phyloP scores from a whole-genome alignment of 345 rosid species.

The Populus tremula region DNA sequence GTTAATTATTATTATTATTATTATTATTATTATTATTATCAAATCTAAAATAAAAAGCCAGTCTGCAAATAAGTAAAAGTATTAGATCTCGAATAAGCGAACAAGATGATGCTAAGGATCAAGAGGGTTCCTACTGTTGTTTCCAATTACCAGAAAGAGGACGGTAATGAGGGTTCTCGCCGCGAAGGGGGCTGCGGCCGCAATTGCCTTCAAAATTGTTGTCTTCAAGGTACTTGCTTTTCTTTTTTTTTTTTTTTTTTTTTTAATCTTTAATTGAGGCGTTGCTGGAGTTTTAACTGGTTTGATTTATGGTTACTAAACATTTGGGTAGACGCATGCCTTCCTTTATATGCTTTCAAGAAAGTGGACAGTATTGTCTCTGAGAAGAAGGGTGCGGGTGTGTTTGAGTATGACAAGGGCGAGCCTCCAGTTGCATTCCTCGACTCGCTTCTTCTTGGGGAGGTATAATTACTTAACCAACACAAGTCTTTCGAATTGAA shows the following conservation, averaged over 20 bases:
- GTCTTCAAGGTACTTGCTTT: constrained; percentile 53
- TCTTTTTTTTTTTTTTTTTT: background rate
- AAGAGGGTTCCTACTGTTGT: constrained; percentile 87
- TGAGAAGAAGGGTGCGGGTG: constrained; percentile 17
- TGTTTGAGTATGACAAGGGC: constrained; percentile 21
- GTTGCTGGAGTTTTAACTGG: background rate
- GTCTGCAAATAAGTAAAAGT: background rate
- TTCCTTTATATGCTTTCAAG: constrained; percentile 75
- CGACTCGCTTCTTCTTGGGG: constrained; percentile 72
- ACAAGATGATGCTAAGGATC: constrained; percentile 64
- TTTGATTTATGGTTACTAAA: background rate
- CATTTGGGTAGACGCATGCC: constrained; percentile 50
- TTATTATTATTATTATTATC: background rate
- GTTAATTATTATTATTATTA: accelerated
- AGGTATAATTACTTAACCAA: constrained; percentile 45
- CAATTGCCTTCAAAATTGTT: constrained; percentile 69
- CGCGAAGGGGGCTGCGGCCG: constrained; percentile 71
- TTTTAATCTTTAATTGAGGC: background rate
- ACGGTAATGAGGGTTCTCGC: constrained; percentile 49
- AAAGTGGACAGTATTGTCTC: constrained; percentile 29
- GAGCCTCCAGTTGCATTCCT: constrained; percentile 66
- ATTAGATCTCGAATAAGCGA: background rate
- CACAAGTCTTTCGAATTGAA: background rate
- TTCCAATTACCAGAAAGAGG: constrained; percentile 80
- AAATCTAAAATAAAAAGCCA: background rate